Base-by-base conservation (phyloP, 2,329 filamentous ascomycete genomes). In the Beauveria caledonica region DNA sequence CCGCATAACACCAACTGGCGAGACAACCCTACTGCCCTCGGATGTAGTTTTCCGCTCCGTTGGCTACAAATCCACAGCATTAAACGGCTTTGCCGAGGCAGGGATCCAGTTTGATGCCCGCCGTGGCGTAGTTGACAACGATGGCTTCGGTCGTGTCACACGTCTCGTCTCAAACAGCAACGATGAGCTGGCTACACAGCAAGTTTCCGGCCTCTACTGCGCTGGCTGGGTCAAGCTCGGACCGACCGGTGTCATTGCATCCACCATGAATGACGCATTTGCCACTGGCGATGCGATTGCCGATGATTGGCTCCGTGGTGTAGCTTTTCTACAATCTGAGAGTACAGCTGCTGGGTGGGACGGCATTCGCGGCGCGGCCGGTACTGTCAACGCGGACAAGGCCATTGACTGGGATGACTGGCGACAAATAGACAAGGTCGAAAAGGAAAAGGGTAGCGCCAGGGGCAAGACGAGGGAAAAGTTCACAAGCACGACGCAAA, bases 181-280 rank as follows among this genome's bases (percentile, higher is more conserved):
- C 19, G 66, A 70, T 64, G 62, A 70, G 64, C 72, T 65, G 64
- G 72, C 62, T 67, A 78, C 57, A 66, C 77, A 65, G 74, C 80
- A 63, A 68, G 77, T 65, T 69, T 84, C 87, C 0, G 91, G 93
- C 0, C 73, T 96, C 29, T 99, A 99, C 74, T 96, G 92, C 65
- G 89, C 93, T 17, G 94, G 94, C 0, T 99, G 94, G 94, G 92
- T 97, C 10, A 97, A 97, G 76, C 84, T 88, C 40, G 94, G 94
- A 0, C 93, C 94, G 0, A 97, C 92, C 0, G 94, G 94, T 2
- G 92, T 97, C 3, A 99, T 99, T 71, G 93, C 93, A 1, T 92
- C 88, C 33, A 99, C 94, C 0, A 96, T 99, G 91, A 85, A 88
- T 62, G 94, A 99, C 71, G 93, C 94, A 0, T 99, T 97, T 68